These are phyloP conservation scores for Rubia occidens DNA, from an alignment of 305 asterid genomes.

Conservation along the genomic window DNA sequence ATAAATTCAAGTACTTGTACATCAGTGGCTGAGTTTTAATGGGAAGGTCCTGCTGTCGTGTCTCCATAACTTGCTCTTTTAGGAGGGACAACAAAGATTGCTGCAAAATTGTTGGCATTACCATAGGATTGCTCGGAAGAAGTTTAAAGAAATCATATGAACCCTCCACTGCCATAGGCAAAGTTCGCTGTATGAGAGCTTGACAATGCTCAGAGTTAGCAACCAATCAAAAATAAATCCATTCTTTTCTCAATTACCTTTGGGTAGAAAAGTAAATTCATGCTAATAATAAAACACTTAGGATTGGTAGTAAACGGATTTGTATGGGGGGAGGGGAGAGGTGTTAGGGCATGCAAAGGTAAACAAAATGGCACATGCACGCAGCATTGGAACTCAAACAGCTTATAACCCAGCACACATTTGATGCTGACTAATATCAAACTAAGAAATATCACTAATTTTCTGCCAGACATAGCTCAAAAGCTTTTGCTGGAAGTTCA, in stretches of 20 bases:
- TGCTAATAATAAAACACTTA: background rate
- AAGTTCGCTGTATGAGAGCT: slow-evolving; percentile 60
- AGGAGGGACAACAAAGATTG: slow-evolving; percentile 47
- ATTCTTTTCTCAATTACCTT: background rate
- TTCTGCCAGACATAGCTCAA: background rate
- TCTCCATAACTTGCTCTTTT: slow-evolving; percentile 49
- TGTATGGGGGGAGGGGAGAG: background rate
- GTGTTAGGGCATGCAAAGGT: background rate
- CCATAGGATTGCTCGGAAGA: slow-evolving; percentile 56
- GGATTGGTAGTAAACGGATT: background rate
- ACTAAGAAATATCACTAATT: background rate
- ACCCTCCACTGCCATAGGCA: slow-evolving; percentile 68
- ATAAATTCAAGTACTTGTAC: slow-evolving; percentile 60
- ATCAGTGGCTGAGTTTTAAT: slow-evolving; percentile 49
- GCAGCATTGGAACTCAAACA: background rate
- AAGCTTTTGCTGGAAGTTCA: background rate
- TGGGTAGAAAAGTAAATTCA: background rate
- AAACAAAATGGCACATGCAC: background rate
- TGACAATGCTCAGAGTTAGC: slow-evolving; percentile 23
- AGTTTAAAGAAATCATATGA: slow-evolving; percentile 62
- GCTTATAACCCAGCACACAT: background rate
- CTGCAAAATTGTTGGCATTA: slow-evolving; percentile 57
- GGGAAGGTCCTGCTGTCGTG: slow-evolving; percentile 32
- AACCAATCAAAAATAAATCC: slow-evolving; percentile 17
- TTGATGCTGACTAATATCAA: background rate